Percentiles rank a stretch among this genome's conserved stretches.
Conservation (phyloP, 2,329 filamentous ascomycete species). For the Trichoderma guizhouense region DNA sequence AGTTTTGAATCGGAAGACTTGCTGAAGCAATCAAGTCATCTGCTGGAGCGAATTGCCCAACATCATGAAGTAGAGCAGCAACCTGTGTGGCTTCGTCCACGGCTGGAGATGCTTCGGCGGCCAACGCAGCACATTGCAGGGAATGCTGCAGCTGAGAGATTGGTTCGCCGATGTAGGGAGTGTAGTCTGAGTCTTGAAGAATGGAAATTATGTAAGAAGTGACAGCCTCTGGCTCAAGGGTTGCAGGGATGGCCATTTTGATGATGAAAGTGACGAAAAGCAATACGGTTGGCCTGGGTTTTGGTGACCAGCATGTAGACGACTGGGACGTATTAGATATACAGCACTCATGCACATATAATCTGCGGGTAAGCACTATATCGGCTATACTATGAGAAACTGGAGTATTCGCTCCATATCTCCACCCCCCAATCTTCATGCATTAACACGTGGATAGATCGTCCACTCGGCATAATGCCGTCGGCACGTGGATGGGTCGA, state of each 20-base stretch:
- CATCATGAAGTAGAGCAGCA: background rate
- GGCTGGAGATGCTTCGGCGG: background rate
- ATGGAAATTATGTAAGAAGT: background rate
- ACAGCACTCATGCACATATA: background rate
- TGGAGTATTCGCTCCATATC: background rate
- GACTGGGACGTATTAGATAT: background rate
- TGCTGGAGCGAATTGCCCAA: background rate
- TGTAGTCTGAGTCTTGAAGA: background rate
- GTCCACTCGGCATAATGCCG: constrained; percentile 1
- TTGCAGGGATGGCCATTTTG: background rate
- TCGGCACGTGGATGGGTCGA: background rate
- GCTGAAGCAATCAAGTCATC: background rate
- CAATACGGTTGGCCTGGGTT: background rate
- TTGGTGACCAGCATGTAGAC: background rate
- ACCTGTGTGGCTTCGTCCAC: background rate
- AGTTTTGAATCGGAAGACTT: background rate
- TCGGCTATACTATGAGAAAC: background rate
- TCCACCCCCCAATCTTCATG: background rate
- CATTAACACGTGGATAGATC: background rate
- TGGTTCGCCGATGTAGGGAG: background rate
- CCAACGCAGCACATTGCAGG: background rate
- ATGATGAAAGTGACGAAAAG: background rate
- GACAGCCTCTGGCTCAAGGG: background rate
- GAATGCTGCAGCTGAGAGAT: constrained; percentile 8
- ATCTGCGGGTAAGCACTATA: background rate